Evolutionary conservation across 441 rosid genomes (phyloP).

Genomic region (Syzygium syzygioides): DNA sequence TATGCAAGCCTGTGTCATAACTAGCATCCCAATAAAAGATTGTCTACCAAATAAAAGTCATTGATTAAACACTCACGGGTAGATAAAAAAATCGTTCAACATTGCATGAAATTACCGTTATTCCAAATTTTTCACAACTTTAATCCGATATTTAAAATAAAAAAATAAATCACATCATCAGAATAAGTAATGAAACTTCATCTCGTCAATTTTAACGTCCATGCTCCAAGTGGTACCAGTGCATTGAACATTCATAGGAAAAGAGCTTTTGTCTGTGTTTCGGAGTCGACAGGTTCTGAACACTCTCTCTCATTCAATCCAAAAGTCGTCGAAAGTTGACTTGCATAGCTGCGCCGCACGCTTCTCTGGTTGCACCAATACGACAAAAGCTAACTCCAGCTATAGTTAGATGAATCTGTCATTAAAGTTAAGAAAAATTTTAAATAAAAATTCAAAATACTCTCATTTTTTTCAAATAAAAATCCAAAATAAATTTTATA

Average conservation of each 20-base stretch:
- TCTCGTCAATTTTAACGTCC: background rate
- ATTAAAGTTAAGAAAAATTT: background rate
- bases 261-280: background rate
- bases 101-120: no score
- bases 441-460: no score
- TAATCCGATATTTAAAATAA: background rate
- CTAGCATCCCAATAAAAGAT: no score
- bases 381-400: background rate
- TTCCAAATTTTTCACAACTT: background rate
- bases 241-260: background rate
- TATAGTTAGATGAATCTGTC: background rate
- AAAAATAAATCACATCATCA: background rate
- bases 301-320: background rate
- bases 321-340: background rate
- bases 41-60: no score
- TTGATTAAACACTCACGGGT: no score
- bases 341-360: background rate
- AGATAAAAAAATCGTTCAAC: no score
- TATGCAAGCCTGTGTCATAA: no score
- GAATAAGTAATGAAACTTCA: background rate
- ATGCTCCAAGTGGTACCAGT: fast-evolving
- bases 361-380: background rate
- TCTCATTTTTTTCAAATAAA: no score
- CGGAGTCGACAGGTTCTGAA: background rate
- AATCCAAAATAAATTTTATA: no score